Evolutionary conservation across 2,329 filamentous ascomycete species (phyloP).

Genomic region (Sporothrix brasiliensis): DNA sequence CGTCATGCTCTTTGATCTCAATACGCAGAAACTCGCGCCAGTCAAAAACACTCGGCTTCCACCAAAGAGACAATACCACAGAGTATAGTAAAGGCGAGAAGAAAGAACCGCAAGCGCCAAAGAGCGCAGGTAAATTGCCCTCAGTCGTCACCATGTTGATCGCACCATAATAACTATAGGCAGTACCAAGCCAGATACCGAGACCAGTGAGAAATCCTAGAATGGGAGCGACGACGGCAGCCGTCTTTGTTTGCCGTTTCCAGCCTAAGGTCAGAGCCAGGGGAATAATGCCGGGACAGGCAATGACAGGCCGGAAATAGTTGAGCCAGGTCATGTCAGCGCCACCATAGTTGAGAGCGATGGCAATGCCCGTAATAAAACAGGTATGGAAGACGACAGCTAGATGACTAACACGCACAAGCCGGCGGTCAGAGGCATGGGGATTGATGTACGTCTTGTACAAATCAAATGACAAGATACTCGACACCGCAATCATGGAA

Average conservation of each 20-base stretch:
- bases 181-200: slow-evolving; percentile 46
- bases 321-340: slow-evolving; percentile 47
- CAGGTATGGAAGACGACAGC: slow-evolving; percentile 44
- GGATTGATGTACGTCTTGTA: slow-evolving; percentile 47
- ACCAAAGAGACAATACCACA: slow-evolving; percentile 48
- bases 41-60: slow-evolving; percentile 43
- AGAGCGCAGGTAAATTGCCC: slow-evolving; percentile 48
- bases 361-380: slow-evolving; percentile 42
- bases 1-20: slow-evolving; percentile 49
- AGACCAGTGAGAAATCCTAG: slow-evolving; percentile 44
- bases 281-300: slow-evolving; percentile 42
- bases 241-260: slow-evolving; percentile 45
- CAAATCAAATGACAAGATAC: slow-evolving; percentile 46
- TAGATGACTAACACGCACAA: slow-evolving; percentile 43
- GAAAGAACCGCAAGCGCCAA: slow-evolving; percentile 50
- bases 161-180: slow-evolving; percentile 41
- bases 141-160: slow-evolving; percentile 45
- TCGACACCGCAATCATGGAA: slow-evolving; percentile 48
- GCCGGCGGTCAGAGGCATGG: slow-evolving; percentile 29
- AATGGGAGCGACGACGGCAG: slow-evolving; percentile 43
- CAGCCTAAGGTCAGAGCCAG: slow-evolving; percentile 46
- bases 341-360: slow-evolving; percentile 45
- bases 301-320: slow-evolving; percentile 40
- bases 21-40: slow-evolving; percentile 50
- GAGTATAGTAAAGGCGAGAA: slow-evolving; percentile 53